Evolutionary conservation across 2,329 filamentous ascomycete genomes (phyloP).

Genomic region (Coniochaeta sp.): DNA sequence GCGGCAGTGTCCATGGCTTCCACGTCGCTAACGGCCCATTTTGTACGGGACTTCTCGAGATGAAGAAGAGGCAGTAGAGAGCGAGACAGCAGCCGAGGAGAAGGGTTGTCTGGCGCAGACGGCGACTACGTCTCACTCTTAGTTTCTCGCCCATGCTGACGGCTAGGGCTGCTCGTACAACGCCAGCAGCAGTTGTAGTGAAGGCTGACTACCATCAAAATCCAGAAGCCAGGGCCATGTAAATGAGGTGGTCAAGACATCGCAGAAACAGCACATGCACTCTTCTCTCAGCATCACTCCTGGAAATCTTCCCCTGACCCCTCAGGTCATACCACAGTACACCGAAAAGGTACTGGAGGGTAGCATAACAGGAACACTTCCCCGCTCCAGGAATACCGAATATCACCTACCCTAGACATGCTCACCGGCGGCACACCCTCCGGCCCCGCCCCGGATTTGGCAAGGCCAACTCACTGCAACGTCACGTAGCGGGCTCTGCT

Average conservation of each 20-base stretch:
- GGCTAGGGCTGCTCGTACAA: neutral
- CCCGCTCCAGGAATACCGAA: neutral
- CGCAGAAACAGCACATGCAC: too few species aligned
- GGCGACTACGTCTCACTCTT: neutral
- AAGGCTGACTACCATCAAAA: neutral
- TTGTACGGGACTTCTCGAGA: constrained; percentile 2
- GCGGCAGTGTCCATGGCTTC: constrained; percentile 4
- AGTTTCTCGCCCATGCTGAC: neutral
- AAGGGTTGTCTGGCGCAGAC: constrained; percentile 14
- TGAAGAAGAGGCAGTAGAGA: constrained; percentile 19
- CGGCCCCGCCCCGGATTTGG: neutral
- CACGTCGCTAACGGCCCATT: neutral
- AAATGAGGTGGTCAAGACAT: neutral
- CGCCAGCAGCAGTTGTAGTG: neutral
- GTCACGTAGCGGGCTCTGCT: neutral
- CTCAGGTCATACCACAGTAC: too few species aligned
- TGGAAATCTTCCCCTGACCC: too few species aligned
- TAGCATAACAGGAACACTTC: neutral
- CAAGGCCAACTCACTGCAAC: neutral
- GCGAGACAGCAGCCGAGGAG: constrained; percentile 12
- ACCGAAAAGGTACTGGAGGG: neutral
- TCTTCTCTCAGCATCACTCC: too few species aligned
- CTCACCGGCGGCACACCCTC: neutral
- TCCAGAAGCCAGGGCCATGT: neutral
- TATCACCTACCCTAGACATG: neutral